Evolutionary conservation across 805 yeast genomes (phyloP).

Genomic region (Nakazawaea molendinolei): DNA sequence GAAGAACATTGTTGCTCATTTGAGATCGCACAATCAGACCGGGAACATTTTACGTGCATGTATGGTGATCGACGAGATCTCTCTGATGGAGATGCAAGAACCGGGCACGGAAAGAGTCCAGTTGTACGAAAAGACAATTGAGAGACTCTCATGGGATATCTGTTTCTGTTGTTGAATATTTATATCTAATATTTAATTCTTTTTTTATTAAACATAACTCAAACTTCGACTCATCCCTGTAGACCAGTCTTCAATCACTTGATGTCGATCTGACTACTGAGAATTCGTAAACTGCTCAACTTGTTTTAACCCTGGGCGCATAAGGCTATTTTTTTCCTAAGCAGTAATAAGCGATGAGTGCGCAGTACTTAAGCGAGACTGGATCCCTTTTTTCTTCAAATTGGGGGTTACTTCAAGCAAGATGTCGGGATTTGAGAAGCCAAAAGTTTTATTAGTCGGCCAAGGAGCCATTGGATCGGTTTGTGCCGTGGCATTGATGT

Average conservation of each 20-base stretch:
- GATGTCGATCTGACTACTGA: too few relatives aligned
- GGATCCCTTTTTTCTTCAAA: too few relatives aligned
- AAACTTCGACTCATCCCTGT: too few relatives aligned
- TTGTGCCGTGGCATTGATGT: constrained; percentile 55
- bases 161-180: not conserved
- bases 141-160: constrained; percentile 5
- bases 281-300: too few relatives aligned
- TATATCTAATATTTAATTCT: not conserved
- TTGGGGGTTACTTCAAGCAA: too few relatives aligned
- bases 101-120: not conserved
- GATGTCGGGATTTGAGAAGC: not conserved
- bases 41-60: constrained; percentile 6
- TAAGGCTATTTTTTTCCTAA: too few relatives aligned
- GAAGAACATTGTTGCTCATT: constrained; percentile 1
- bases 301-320: too few relatives aligned
- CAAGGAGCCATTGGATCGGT: constrained; percentile 84
- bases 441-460: constrained; percentile 58
- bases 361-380: too few relatives aligned
- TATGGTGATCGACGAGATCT: constrained; percentile 2
- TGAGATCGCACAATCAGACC: constrained; percentile 6
- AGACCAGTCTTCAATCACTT: too few relatives aligned
- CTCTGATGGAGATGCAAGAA: not conserved
- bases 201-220: too few relatives aligned
- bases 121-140: not conserved
- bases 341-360: too few relatives aligned